Percentiles rank a stretch among this genome's conserved stretches.
Evolutionary conservation across 1,284 basidiomycete genomes (phyloP).

Genomic region (Naganishia cerealis): DNA sequence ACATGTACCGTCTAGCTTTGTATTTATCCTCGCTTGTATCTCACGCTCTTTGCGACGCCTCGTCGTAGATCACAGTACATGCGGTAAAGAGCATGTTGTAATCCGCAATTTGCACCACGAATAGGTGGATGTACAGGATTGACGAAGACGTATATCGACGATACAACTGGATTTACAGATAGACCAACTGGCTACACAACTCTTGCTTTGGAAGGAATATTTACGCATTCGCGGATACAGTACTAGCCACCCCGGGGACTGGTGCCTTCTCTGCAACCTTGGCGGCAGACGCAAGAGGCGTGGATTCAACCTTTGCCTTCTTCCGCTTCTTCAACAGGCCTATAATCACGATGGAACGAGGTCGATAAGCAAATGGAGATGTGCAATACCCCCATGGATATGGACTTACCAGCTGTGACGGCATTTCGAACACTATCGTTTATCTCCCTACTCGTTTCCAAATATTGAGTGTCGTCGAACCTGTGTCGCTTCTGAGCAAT

Average conservation of each 20-base stretch:
- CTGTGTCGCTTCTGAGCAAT: slow-evolving; percentile 75
- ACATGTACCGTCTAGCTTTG: neutral
- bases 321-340: slow-evolving; percentile 82
- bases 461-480: slow-evolving; percentile 85
- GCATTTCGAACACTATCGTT: slow-evolving; percentile 90
- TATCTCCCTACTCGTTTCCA: slow-evolving; percentile 88
- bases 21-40: neutral
- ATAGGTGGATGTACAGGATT: neutral
- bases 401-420: slow-evolving; percentile 70
- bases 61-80: neutral
- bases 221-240: slow-evolving; percentile 14
- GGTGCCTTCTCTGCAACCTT: slow-evolving; percentile 6
- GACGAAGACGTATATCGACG: neutral
- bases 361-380: neutral
- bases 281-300: slow-evolving; percentile 18
- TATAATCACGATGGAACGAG: slow-evolving; percentile 42
- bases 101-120: neutral
- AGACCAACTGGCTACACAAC: neutral
- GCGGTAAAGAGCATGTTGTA: neutral
- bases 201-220: neutral
- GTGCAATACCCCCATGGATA: neutral
- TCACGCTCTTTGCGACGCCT: no score
- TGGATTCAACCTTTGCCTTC: slow-evolving; percentile 64
- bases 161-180: slow-evolving; percentile 6
- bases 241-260: slow-evolving; percentile 8